Conservation (phyloP, 2,329 filamentous ascomycete genomes). For the Colletotrichum camelliae region DNA sequence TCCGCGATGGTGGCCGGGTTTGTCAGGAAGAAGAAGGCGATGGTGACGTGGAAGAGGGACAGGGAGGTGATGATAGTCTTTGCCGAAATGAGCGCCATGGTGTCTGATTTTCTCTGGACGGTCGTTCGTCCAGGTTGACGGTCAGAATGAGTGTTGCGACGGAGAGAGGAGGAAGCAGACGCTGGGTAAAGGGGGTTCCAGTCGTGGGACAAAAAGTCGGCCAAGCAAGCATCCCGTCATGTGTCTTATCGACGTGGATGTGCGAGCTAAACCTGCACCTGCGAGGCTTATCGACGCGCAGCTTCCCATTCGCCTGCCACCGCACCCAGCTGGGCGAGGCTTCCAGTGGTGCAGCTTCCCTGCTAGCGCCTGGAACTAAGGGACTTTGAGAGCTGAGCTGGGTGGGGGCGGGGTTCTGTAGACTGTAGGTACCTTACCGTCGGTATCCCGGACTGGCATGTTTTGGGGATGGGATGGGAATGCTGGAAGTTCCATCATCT, state of each 20-base stretch:
- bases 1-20: slow-evolving; percentile 75
- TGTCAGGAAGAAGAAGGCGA: slow-evolving; percentile 84
- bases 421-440: not conserved
- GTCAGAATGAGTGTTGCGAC: not conserved
- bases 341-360: not conserved
- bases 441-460: not conserved
- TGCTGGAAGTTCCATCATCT: not conserved
- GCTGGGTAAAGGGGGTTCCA: not conserved
- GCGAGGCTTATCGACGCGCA: slow-evolving; percentile 9
- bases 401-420: not conserved
- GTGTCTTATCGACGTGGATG: slow-evolving; percentile 13
- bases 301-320: slow-evolving; percentile 11
- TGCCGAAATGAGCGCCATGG: slow-evolving; percentile 82
- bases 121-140: not conserved
- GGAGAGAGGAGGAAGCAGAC: not conserved
- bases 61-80: slow-evolving; percentile 82
- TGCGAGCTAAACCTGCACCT: not conserved
- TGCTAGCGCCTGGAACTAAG: slow-evolving; percentile 1
- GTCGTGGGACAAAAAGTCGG: not conserved
- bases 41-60: slow-evolving; percentile 82
- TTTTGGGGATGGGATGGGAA: not conserved
- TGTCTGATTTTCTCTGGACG: slow-evolving; percentile 18
- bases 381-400: not conserved
- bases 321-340: too few relatives aligned
- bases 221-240: not conserved